Conservation (phyloP, 2,329 filamentous ascomycete species). For the Tolypocladium ovalisporum region DNA sequence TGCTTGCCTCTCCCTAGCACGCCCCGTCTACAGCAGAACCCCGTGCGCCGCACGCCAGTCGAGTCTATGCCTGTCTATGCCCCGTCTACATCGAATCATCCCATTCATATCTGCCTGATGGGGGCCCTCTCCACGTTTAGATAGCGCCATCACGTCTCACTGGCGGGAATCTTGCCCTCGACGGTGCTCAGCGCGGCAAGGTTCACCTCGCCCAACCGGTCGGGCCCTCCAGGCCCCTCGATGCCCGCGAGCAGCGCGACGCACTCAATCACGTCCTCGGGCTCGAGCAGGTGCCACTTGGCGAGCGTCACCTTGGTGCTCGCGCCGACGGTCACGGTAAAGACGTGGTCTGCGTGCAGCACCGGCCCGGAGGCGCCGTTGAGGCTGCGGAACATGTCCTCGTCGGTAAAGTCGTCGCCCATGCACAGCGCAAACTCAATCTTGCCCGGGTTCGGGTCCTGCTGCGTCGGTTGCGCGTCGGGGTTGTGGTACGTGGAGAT, state of each 20-base stretch:
- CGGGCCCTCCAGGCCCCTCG: constrained; percentile 23
- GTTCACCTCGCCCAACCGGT: constrained; percentile 40
- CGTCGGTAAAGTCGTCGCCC: constrained; percentile 94
- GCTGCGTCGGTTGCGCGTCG: constrained; percentile 32
- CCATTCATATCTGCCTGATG: background rate
- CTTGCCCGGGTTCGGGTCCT: constrained; percentile 32
- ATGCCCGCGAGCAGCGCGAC: constrained; percentile 44
- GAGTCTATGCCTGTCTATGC: background rate
- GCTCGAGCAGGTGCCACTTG: constrained; percentile 81
- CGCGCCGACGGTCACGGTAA: constrained; percentile 83
- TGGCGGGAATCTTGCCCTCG: constrained; percentile 37
- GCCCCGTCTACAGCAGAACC: background rate
- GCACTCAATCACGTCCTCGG: constrained; percentile 71
- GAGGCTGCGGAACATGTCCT: constrained; percentile 89
- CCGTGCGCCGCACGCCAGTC: background rate
- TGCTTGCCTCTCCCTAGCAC: background rate
- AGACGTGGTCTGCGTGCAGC: constrained; percentile 54
- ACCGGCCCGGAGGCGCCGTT: constrained; percentile 44
- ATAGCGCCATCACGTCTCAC: constrained; percentile 4
- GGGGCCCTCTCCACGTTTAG: background rate
- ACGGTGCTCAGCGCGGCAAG: constrained; percentile 42
- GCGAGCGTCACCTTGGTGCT: constrained; percentile 88
- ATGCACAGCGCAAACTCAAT: constrained; percentile 84
- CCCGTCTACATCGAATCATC: background rate
- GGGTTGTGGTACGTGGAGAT: constrained; percentile 58